Evolutionary conservation across 2,329 filamentous ascomycete species (phyloP), one percentile per base, ranked within the genome.

Genomic region (Tolypocladium inflatum): DNA sequence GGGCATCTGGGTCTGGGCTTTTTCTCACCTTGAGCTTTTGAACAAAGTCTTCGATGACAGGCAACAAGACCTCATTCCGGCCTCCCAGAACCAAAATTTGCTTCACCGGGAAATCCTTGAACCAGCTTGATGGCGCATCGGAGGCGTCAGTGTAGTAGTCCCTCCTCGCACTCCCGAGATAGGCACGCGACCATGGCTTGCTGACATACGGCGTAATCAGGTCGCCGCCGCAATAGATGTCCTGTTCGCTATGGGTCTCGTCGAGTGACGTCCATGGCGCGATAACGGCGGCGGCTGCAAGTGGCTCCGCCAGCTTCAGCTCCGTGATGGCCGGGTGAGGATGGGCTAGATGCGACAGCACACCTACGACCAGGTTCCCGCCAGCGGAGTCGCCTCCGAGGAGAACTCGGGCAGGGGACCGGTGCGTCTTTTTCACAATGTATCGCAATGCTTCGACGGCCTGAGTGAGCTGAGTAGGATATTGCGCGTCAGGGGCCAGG

Each of bases 361-460:
- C 62, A 35, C 62, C 64, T 21, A 65, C 39, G 41, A 56, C 60
- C 15, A 66, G 56, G 43, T 65, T 65, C 15, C 60, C 64, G 48
- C 64, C 64, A 1, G 64, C 64, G 2, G 64, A 66, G 52, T 66
- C 64, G 41, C 64, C 64, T 50, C 62, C 63, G 13, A 65, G 55
- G 9, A 64, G 52, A 2, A 65, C 58, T 26, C 59, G 58, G 8
- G 54, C 51, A 5, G 63, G 62, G 15, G 51, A 52, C 2, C 57
- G 61, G 19, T 55, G 42, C 2, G 60, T 60, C 9, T 59, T 37
- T 26, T 54, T 56, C 30, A 65, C 30, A 2, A 65, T 55, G 48
- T 64, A 60, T 33, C 63, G 60, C 38, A 65, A 56, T 4, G 59
- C 64, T 8, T 59, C 55, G 30, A 66, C 62, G 9, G 60, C 60